Percentiles rank a stretch among this genome's conserved stretches.
Evolutionary conservation across 441 rosid species (phyloP).

Genomic region (Populus hybrid): DNA sequence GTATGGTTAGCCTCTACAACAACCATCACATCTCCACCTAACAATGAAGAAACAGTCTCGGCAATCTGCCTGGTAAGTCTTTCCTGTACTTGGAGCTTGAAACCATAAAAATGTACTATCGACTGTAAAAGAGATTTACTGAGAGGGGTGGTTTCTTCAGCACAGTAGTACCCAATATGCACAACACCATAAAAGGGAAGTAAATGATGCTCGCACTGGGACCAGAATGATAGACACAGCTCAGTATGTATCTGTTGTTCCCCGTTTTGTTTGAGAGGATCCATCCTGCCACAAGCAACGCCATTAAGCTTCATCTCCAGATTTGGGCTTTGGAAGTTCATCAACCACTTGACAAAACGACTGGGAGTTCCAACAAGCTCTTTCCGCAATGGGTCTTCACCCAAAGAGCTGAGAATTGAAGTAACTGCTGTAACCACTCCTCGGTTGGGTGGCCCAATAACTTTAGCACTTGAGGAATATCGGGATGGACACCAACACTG

Average conservation of each 20-base stretch:
- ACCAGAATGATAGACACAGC: constrained; percentile 70
- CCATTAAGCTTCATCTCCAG: constrained; percentile 57
- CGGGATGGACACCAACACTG: constrained; percentile 75
- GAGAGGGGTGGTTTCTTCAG: constrained; percentile 45
- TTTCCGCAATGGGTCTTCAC: constrained; percentile 83
- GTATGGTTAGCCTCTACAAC: constrained; percentile 86
- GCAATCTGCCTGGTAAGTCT: constrained; percentile 88
- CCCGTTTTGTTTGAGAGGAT: constrained; percentile 26
- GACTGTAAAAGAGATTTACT: constrained; percentile 61
- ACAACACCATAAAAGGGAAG: constrained; percentile 93
- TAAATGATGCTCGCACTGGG: constrained; percentile 94
- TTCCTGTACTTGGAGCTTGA: constrained; percentile 98
- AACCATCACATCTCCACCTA: constrained; percentile 85
- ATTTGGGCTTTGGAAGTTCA: constrained; percentile 65
- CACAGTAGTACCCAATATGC: constrained; percentile 69
- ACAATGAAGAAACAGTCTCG: constrained; percentile 58
- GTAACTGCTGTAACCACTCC: constrained; percentile 67
- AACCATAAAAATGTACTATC: constrained; percentile 77
- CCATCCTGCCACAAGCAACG: constrained; percentile 31
- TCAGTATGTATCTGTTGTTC: constrained; percentile 47
- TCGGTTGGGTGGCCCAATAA: constrained; percentile 33
- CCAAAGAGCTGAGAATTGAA: constrained; percentile 63
- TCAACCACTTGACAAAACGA: constrained; percentile 74
- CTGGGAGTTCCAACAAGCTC: constrained; percentile 77
- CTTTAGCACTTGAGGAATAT: constrained; percentile 33